Evolutionary conservation across 2,329 filamentous ascomycete species (phyloP).

Genomic region (Diaporthe eres): DNA sequence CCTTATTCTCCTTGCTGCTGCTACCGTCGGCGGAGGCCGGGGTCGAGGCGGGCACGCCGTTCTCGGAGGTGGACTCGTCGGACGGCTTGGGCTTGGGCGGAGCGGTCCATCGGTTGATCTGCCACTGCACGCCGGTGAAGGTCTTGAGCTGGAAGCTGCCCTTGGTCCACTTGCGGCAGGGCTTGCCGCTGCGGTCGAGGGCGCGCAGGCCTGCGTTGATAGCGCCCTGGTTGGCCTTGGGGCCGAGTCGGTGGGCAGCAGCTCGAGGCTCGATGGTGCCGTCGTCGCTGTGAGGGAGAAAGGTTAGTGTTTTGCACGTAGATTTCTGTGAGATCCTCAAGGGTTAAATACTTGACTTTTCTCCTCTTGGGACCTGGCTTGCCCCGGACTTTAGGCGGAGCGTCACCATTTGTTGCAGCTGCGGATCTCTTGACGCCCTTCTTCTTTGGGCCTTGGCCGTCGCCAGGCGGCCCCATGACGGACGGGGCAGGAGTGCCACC

Average conservation of each 20-base stretch:
- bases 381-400: conserved; percentile 77
- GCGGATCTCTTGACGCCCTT: conserved; percentile 81
- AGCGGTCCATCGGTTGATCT: conserved; percentile 85
- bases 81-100: conserved; percentile 70
- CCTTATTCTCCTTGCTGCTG: conserved; percentile 76
- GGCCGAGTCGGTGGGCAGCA: conserved; percentile 85
- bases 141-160: conserved; percentile 89
- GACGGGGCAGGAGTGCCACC: conserved; percentile 69
- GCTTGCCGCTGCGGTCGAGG: conserved; percentile 91
- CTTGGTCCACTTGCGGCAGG: conserved; percentile 91
- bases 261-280: conserved; percentile 72
- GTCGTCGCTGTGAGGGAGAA: conserved; percentile 65
- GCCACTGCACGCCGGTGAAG: conserved; percentile 90
- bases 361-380: conserved; percentile 99
- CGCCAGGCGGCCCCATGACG: conserved; percentile 71
- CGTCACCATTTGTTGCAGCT: conserved; percentile 76
- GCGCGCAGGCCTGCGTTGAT: conserved; percentile 97
- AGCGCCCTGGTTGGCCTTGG: conserved; percentile 95
- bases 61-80: conserved; percentile 62
- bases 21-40: conserved; percentile 61
- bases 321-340: background rate
- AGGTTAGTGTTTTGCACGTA: conserved; percentile 14
- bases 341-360: conserved; percentile 83
- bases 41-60: conserved; percentile 61
- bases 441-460: conserved; percentile 73